phyloP scores from a whole-genome alignment of 148 eudicot genomes.

The Pharnaceum exiguum region DNA sequence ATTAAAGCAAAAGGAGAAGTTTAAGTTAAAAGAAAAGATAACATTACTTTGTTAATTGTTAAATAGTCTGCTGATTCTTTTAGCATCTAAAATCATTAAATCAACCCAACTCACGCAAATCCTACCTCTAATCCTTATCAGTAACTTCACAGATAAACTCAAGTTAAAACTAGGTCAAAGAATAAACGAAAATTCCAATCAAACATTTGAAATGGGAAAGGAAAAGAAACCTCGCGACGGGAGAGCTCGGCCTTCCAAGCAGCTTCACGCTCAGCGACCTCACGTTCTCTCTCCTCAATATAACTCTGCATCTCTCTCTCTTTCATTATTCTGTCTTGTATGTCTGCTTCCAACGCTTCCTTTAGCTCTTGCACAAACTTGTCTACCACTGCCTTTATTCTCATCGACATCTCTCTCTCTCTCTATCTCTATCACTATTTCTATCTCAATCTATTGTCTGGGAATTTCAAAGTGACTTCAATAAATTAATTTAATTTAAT shows the following conservation, averaged over 20 bases:
- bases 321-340: slow-evolving; percentile 93
- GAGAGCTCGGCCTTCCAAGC: slow-evolving; percentile 99
- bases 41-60: too few relatives aligned
- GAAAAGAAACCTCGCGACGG: slow-evolving; percentile 74
- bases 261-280: slow-evolving; percentile 96
- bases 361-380: slow-evolving; percentile 88
- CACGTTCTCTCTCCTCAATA: slow-evolving; percentile 88
- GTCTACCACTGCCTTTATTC: slow-evolving; percentile 90
- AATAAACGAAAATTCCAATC: neutral
- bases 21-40: too few relatives aligned
- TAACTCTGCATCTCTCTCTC: slow-evolving; percentile 99
- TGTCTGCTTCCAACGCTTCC: slow-evolving; percentile 92
- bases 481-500: neutral
- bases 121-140: too few relatives aligned
- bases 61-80: too few relatives aligned
- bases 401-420: slow-evolving; percentile 47
- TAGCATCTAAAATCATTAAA: too few relatives aligned
- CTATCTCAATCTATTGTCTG: neutral
- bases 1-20: too few relatives aligned
- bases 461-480: neutral
- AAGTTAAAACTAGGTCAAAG: too few relatives aligned
- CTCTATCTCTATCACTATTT: neutral
- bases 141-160: too few relatives aligned
- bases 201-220: neutral
- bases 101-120: too few relatives aligned